Evolutionary conservation across 495 filamentous ascomycete species (phyloP), one percentile per base, ranked within the genome.

Genomic region (Penicillium lividum): DNA sequence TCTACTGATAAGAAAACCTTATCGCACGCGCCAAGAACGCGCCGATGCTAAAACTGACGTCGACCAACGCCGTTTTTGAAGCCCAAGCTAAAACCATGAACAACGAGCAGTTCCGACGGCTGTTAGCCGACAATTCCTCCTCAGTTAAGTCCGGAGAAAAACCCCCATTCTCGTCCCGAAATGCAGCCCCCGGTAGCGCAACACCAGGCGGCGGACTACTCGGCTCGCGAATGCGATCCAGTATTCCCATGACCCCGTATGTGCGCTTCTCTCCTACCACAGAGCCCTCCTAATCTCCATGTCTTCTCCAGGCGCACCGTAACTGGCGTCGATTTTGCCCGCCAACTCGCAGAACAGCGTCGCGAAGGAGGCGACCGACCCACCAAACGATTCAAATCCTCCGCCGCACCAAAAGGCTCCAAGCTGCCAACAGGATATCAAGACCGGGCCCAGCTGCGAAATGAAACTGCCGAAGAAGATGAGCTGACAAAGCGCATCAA

Each of bases 91-190:
- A 55, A 52, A 46, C 45, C 56, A 98, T 98, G 94, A 96, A 98
- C 71, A 97, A 98, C 82, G 83, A 90, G 16, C 91, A 98, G 69
- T 98, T 98, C 69, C 92, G 94, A 50, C 87, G 89, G 54, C 84
- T 98, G n/a, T 68, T 98, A 8, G 75, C 85, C 42, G 82, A 82
- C 54, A 81, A 74, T 28, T 62, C 66, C 11, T 58, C 65, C 16
- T 53, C 65, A 15, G 63, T 56, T 15, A 70, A 68, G 28, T 59
- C 62, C 5, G 60, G 40, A 8, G 49, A 65, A 5, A 56, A 59
- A 22, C 36, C 58, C 7, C 29, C 49, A 29, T 22, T 57, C 13
- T 60, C 63, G 28, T 30, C 54, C 27, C 64, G 58, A 36, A 64
- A 66, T 69, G 62, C 44, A 33, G 15, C 60, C 16, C 16, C 56